Base-by-base conservation (phyloP, 352 stramenopile species). In the Elongisporangium prolatum region DNA sequence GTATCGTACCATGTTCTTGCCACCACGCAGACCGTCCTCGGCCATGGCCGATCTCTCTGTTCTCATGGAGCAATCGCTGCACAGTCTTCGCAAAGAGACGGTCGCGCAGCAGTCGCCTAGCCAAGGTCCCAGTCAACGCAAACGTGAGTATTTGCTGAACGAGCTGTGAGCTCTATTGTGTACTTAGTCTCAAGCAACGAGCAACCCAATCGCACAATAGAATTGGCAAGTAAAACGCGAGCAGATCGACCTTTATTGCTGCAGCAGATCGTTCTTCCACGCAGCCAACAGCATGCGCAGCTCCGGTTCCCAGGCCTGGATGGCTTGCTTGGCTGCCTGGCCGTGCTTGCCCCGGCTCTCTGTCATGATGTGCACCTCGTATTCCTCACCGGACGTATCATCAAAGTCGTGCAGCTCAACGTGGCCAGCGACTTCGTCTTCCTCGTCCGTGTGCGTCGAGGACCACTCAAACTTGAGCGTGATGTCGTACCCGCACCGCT, bases 321-420 rank as follows among this genome's bases (percentile, higher is more conserved):
- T 74, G 17, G 71, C 66, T 56, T 82, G 70, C 63, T 88, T 90
- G 22, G 76, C 82, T 21, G 80, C 76, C 4, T 72, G 50, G 11
- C 74, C 69, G 49, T 81, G 74, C 61, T 88, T 59, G 28, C 72
- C 72, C 54, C 49, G 75, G 13, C 75, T 71, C 21, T 82, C 66
- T 1, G 65, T 62, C 20, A 75, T 86, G 21, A 94, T 71, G 9
- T 77, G 59, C 47, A 93, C 69, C 61, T 93, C 81, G 56, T 84
- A 94, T 18, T 94, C 85, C 25, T 93, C 85, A 18, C 83, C 81
- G 59, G 62, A 89, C 59, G 75, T 93, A 69, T 94, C 85, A 52
- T 94, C 85, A 63, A 94, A 94, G 69, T 93, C 85, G 55, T 91
- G 79, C 28, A 94, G 61, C 65, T 94, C 81, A 17, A 94, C 69